Percentiles rank a stretch among this genome's conserved stretches.
phyloP scores from a whole-genome alignment of 2,329 filamentous ascomycete genomes.

The Ilyonectria sp. region DNA sequence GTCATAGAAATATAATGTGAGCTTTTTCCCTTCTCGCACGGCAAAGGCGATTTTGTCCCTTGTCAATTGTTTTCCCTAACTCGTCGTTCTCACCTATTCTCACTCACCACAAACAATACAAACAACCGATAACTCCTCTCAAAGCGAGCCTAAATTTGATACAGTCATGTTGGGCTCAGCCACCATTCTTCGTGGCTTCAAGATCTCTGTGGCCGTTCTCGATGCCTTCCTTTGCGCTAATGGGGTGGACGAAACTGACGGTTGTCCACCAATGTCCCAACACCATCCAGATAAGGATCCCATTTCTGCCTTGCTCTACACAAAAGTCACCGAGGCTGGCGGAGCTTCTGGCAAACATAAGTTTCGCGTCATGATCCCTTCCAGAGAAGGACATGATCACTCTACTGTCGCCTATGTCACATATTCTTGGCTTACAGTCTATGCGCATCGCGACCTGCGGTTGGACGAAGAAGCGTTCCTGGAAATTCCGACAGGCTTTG shows the following conservation, averaged over 20 bases:
- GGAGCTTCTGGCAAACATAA: neutral
- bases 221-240: neutral
- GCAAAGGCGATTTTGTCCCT: neutral
- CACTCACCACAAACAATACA: neutral
- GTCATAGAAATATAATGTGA: neutral
- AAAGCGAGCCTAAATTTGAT: neutral
- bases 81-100: neutral
- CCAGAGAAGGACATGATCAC: neutral
- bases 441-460: neutral
- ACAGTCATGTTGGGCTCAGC: neutral
- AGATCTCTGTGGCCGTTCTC: neutral
- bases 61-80: neutral
- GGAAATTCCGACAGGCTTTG: neutral
- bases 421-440: neutral
- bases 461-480: neutral
- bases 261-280: neutral
- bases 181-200: neutral
- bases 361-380: neutral
- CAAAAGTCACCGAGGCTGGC: neutral
- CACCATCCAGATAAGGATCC: neutral
- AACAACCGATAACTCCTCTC: neutral
- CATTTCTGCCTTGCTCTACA: neutral
- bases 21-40: neutral
- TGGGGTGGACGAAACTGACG: neutral
- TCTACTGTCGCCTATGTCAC: neutral